phyloP scores from a whole-genome alignment of 306 rosid genomes.

The Urtica urens region DNA sequence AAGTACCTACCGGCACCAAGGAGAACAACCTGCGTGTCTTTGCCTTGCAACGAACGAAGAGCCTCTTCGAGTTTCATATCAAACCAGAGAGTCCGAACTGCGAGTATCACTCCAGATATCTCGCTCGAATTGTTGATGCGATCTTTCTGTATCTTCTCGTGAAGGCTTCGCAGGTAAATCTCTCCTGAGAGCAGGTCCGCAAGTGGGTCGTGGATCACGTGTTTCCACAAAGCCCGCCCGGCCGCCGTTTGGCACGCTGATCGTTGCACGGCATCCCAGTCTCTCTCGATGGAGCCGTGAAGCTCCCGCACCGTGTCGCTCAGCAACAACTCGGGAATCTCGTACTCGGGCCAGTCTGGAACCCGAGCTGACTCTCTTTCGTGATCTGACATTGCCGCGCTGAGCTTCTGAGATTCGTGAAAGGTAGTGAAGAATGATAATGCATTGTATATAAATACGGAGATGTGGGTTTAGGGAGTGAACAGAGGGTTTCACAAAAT shows the following conservation, averaged over 20 bases:
- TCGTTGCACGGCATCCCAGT: conserved; percentile 71
- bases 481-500: conserved; percentile 1
- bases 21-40: conserved; percentile 74
- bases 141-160: conserved; percentile 83
- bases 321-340: conserved; percentile 55
- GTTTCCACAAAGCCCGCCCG: conserved; percentile 94
- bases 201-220: conserved; percentile 64
- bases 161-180: conserved; percentile 56
- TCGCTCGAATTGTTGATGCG: conserved; percentile 63
- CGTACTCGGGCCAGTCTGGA: conserved; percentile 54
- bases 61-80: conserved; percentile 60
- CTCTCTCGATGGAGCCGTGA: conserved; percentile 60
- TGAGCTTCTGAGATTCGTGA: conserved; percentile 15
- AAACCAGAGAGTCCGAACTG: conserved; percentile 87
- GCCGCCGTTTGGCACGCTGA: conserved; percentile 94
- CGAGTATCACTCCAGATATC: conserved; percentile 89
- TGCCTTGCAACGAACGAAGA: conserved; percentile 39
- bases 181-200: conserved; percentile 82
- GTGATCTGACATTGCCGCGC: conserved; percentile 46
- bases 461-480: conserved; percentile 6
- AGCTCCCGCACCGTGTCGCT: conserved; percentile 46
- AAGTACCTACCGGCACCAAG: conserved; percentile 96
- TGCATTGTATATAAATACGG: conserved; percentile 33
- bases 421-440: conserved; percentile 33
- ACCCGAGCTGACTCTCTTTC: conserved; percentile 39